Conservation (phyloP, 495 filamentous ascomycete species). For the Penicillium manginii region DNA sequence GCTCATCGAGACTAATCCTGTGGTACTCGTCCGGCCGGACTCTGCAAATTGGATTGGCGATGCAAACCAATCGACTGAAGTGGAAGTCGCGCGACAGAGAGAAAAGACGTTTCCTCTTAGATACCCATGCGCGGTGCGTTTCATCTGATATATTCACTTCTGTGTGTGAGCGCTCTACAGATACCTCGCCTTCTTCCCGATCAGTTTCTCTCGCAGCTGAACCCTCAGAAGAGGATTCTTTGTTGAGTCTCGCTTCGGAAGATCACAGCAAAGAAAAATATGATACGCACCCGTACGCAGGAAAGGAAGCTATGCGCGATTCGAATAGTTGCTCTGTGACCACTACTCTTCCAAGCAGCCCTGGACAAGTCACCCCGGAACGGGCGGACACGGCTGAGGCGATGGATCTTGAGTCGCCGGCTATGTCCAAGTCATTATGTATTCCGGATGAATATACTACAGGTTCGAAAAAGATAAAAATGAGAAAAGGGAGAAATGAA, state of each 20-base stretch:
- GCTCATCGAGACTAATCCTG: not conserved
- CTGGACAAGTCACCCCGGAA: not conserved
- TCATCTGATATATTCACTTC: not conserved
- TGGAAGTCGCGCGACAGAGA: not conserved
- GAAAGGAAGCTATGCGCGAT: not conserved
- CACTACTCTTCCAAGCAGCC: not conserved
- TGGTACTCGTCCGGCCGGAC: not conserved
- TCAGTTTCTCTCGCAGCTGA: not conserved
- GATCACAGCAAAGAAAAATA: not conserved
- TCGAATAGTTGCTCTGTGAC: not conserved
- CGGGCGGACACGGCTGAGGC: not conserved
- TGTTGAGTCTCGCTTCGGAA: not conserved
- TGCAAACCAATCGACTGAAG: not conserved
- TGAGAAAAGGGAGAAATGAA: not conserved
- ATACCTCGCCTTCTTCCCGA: not conserved
- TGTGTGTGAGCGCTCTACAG: not conserved
- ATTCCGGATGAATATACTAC: not conserved
- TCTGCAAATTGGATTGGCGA: not conserved
- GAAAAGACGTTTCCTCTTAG: not conserved
- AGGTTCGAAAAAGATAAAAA: not conserved
- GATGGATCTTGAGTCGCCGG: not conserved
- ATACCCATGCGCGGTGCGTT: not conserved
- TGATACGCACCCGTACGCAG: not conserved
- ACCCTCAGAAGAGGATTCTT: not conserved
- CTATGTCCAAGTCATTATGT: not conserved